Base-by-base conservation (phyloP, 2,329 filamentous ascomycete genomes). In the Eutypa lata region DNA sequence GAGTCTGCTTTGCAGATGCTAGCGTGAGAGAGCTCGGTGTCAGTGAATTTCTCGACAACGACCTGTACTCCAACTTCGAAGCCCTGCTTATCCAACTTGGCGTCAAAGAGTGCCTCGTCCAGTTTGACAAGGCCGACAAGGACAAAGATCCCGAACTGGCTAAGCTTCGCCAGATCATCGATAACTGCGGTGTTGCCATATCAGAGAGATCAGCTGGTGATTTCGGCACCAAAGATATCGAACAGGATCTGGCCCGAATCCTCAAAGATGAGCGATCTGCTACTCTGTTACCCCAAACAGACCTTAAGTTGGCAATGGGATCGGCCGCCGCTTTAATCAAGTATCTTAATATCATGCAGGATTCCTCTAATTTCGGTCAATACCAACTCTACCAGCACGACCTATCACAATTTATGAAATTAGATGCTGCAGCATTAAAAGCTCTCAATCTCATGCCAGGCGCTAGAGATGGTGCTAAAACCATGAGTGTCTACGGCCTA, bases 31-130 rank as follows among this genome's bases (percentile, higher is more conserved):
- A 99, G 75, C 81, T 99, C 2, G 94, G 94, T 8, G 91, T 99
- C 50, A 96, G 90, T 76, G 95, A 99, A 68, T 99, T 99, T 60
- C 82, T 96, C n/a, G 94, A 99, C 77, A 99, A 97, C 66, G 94
- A 99, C 68, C 79, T 97, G 10, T 99, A 95, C 75, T 97, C 93
- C 49, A 99, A 99, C 70, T 95, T 99, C 61, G 94, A 99, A 73
- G 91, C 92, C 3, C 80, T 99, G 18, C 83, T 99, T 49, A 99
- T 99, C 60, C 95, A 99, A 68, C 83, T 99, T 3, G 94, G 94
- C 6, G 91, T 97, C 19, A 94, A 91, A 67, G 94, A 99, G 70
- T 97, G 92, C 65, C 75, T 99, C 28, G 73, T 99, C n/a, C 88
- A 91, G 63, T 74, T 84, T 19, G 92, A 97, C 66, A 82, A 84